phyloP scores from a whole-genome alignment of 345 rosid genomes.

The Eucalyptus sideroxylon region DNA sequence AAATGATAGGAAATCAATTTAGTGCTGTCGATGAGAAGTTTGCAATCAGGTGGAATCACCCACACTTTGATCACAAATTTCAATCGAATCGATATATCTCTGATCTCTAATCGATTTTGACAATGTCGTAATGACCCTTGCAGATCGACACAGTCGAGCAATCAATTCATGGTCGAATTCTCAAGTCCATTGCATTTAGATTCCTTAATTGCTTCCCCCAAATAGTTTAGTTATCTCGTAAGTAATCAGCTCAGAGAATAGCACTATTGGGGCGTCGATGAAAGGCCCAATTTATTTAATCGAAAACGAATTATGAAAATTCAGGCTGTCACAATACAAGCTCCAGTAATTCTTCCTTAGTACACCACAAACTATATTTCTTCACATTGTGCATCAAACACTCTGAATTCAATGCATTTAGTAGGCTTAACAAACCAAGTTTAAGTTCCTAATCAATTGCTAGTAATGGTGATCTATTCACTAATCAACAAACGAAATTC shows the following conservation, averaged over 20 bases:
- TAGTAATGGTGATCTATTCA: background rate
- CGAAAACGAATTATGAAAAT: fast-evolving
- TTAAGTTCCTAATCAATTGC: background rate
- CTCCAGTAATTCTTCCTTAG: background rate
- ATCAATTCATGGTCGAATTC: fast-evolving
- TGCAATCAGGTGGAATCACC: too few relatives aligned
- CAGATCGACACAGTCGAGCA: fast-evolving
- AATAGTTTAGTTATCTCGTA: too few relatives aligned
- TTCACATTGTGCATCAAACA: background rate
- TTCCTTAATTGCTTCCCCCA: too few relatives aligned
- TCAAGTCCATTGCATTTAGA: too few relatives aligned
- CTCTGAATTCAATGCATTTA: background rate
- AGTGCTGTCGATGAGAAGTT: too few relatives aligned
- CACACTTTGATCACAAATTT: too few relatives aligned
- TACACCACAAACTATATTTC: background rate
- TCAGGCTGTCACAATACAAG: fast-evolving
- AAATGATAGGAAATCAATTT: fast-evolving
- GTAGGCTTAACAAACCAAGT: background rate
- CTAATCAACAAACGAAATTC: background rate
- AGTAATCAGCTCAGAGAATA: fast-evolving
- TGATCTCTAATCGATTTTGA: fast-evolving
- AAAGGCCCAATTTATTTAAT: fast-evolving
- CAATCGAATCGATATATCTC: fast-evolving
- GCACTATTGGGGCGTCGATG: fast-evolving
- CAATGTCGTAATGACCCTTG: fast-evolving